Evolutionary conservation across 805 yeast genomes (phyloP), one percentile per base, ranked within the genome.

Genomic region (Spathaspora boniae): DNA sequence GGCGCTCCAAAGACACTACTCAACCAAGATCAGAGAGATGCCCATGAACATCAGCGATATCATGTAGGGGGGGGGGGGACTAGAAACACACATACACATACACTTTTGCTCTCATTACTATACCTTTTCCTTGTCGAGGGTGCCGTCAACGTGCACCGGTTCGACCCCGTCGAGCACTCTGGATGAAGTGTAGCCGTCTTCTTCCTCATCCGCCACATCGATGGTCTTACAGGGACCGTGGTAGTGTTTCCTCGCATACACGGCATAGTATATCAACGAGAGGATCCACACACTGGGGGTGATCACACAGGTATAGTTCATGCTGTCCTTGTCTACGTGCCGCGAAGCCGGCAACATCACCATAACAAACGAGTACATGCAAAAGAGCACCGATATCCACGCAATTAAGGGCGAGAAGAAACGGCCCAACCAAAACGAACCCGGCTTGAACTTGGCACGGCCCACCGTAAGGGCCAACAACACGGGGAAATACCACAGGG

Each of bases 11-110:
- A 70, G 68, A 58, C 78, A 77, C 72, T 85, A 85, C 70, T 74
- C 82, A 39, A 81, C 81, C 38, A 82, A 77, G 60, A 80, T 84
- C 48, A 76, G 73, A 48, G 91, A 83, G 62, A 76, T 84, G 79
- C 94, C 94, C 46, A 79, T 80, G 48, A 78, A 82, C 64, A 70
- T 87, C 48, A 77, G 66, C 58, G 79, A 47, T 30, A 37, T 52
- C 17, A 45, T 48, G 46, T 50, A 40, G 34, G 6, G 9, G 31
- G 23, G 22, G 18, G 17, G 15, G 16, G 16, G 14, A 22, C n/a
- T n/a, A n/a, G n/a, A n/a, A n/a, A n/a, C n/a, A n/a, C n/a, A n/a
- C n/a, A n/a, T n/a, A n/a, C n/a, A n/a, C n/a, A n/a, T n/a, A n/a
- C n/a, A n/a, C n/a, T n/a, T n/a, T n/a, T n/a, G n/a, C n/a, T n/a